Base-by-base conservation (phyloP, 1,284 basidiomycete genomes). In the Marasmius fiardii region DNA sequence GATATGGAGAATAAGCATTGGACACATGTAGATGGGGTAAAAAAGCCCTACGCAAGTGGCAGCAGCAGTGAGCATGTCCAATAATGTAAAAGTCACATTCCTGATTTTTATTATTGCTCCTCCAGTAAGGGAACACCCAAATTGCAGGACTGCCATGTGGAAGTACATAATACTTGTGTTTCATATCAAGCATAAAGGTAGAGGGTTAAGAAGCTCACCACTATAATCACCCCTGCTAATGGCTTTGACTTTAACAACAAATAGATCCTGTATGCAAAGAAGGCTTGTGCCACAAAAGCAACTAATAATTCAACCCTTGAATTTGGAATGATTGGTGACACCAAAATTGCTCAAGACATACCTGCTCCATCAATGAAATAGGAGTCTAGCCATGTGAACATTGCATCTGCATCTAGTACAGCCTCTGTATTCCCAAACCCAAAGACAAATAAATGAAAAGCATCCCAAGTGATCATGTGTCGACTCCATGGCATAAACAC, bases 391-490 rank as follows among this genome's bases (percentile, higher is more conserved):
- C 43, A 44, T 4, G 24, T 44, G 4, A 44, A 24, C 21, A 8
- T 23, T 44, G 28, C 4, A 31, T 52, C 61, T 54, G 48, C 55
- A 1, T 43, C 43, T 28, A 48, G 26, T n/a, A n/a, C n/a, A n/a
- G n/a, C n/a, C n/a, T n/a, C n/a, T n/a, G n/a, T n/a, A 28, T 63
- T 51, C 4, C 57, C 56, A 51, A 60, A 63, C 6, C 60, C 60
- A 44, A 57, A 63, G 8, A 60, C 59, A 50, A 62, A 61, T 58
- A 58, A 60, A 31, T 63, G 62, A 49, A 63, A 63, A 5, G 60
- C 62, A 43, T 63, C 62, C 3, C 59, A 60, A 18, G 60, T 61
- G 34, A 63, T 51, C 52, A 63, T 47, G 61, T 14, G 59, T 24
- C 16, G 53, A 39, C 33, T 63, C 61, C 39, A 61, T 28, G 16